Conservation (phyloP, 345 rosid species). For the Eucalyptus cloeziana region DNA sequence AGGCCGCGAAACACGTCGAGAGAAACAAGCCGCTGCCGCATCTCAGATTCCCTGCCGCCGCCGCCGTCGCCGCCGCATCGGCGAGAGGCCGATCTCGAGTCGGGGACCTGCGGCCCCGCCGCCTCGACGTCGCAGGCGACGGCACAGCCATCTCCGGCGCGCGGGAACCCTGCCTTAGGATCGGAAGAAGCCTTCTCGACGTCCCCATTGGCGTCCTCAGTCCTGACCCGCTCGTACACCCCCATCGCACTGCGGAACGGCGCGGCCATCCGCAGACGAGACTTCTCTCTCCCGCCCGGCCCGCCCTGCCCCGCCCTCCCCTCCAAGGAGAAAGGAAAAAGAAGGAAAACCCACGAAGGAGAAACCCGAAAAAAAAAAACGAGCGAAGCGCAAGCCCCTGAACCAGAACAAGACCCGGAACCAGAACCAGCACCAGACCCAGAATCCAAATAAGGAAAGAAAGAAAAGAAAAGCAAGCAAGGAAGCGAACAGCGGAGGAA, state of each 20-base stretch:
- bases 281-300: neutral
- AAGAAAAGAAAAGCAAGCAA: too few relatives aligned
- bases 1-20: slow-evolving; percentile 6
- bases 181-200: neutral
- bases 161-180: neutral
- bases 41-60: neutral
- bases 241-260: neutral
- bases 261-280: neutral
- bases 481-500: neutral
- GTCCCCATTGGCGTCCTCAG: neutral
- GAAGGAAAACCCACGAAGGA: neutral
- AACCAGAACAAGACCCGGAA: neutral
- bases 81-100: neutral
- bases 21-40: neutral
- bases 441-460: neutral
- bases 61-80: neutral
- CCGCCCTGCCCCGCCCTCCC: neutral
- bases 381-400: neutral
- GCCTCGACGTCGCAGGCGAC: neutral
- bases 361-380: neutral
- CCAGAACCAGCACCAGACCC: too few relatives aligned
- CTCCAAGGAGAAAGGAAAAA: neutral
- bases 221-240: neutral
- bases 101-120: neutral
- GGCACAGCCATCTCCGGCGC: neutral